Evolutionary conservation across 257 asterid species (phyloP).

Genomic region (Scutellaria galericulata): DNA sequence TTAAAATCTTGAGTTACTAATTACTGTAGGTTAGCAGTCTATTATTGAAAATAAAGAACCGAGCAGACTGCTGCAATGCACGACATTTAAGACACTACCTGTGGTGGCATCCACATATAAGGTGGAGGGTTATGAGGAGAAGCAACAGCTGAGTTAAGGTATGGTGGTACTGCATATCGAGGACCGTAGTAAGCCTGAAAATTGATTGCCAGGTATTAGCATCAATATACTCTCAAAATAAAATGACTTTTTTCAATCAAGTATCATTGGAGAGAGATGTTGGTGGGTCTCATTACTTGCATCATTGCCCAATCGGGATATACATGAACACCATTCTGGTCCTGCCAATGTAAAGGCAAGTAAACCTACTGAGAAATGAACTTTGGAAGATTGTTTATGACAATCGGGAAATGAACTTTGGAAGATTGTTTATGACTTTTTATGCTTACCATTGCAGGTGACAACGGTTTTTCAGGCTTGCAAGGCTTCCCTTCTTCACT

Average conservation of each 20-base stretch:
- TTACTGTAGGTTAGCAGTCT: conserved; percentile 4
- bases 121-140: conserved; percentile 78
- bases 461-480: conserved; percentile 60
- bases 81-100: conserved; percentile 48
- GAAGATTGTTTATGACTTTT: background rate
- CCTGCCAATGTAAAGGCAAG: conserved; percentile 58
- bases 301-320: conserved; percentile 93
- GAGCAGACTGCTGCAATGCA: background rate
- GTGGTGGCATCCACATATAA: conserved; percentile 92
- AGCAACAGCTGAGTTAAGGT: conserved; percentile 72
- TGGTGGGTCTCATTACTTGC: conserved; percentile 58
- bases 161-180: conserved; percentile 84
- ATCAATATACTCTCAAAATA: conserved; percentile 20
- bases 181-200: conserved; percentile 87
- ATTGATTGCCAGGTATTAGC: conserved; percentile 27
- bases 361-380: conserved; percentile 29
- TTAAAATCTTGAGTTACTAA: conserved; percentile 9
- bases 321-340: conserved; percentile 61
- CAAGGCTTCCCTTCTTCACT: conserved; percentile 63
- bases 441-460: conserved; percentile 60
- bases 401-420: conserved; percentile 17
- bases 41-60: conserved; percentile 5
- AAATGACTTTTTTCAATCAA: background rate
- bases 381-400: background rate
- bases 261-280: background rate